Base-by-base conservation (phyloP, 352 stramenopile genomes). In the Phytophthora macrochlamydospora region DNA sequence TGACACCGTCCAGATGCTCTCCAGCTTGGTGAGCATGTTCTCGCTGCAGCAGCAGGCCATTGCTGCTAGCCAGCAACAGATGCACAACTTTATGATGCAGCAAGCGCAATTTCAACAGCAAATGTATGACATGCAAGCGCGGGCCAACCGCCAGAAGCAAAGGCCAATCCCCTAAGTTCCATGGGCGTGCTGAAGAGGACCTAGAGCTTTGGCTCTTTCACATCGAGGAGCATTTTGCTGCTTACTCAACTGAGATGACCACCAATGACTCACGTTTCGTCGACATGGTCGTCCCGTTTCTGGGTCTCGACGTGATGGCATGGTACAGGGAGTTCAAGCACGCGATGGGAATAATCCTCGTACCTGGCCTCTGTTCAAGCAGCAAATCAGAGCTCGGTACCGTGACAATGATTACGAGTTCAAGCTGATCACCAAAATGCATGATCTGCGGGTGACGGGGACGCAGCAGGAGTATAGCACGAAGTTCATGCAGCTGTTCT, bases 41-140 rank as follows among this genome's bases (percentile, higher is more conserved):
- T 40, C 35, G n/a, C 18, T 44, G 29, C 56, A 57, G 48, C 56
- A 63, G 31, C 29, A 63, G 35, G 28, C 56, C 3, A 62, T 56
- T 0, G 14, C 33, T 7, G 51, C 35, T 33, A 62, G 44, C 55
- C 44, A 64, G 9, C 24, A 64, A 11, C 48, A 51, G 7, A 56
- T 62, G 33, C 35, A 62, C 6, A 24, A 7, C 2, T 51, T 63
- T 12, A 63, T 63, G 56, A 28, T 2, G 14, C 52, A 59, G 52
- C 52, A 42, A 18, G 38, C 35, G 2, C n/a, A 38, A 18, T 56
- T 56, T 11, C 50, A 56, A 33, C 31, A 32, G 2, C 32, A 29
- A 5, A 46, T 56, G 50, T 46, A 35, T 8, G 35, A 56, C n/a
- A 29, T 40, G 9, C 50, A 56, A 45, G 4, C 33, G 13, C 32